Base-by-base conservation (phyloP, 2,329 filamentous ascomycete genomes). In the Aspergillus felis region DNA sequence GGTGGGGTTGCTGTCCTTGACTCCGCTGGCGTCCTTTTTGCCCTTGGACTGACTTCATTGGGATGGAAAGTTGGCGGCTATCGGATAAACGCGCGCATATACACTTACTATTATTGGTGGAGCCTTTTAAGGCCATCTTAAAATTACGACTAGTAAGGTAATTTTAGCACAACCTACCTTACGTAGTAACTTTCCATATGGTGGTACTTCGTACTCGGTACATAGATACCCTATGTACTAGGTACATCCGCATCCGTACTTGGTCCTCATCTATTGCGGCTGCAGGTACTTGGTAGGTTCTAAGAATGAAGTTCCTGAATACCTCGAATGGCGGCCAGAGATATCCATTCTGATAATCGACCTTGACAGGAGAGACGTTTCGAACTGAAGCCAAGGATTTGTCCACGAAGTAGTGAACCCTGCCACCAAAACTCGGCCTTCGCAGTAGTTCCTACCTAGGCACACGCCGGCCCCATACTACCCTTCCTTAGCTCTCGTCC, bases 21-120 rank as follows among this genome's bases (percentile, higher is more conserved):
- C 50, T 32, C 29, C 20, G 20, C 48, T 9, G 22, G 20, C 32
- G 28, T 48, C 8, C 42, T 54, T 42, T 49, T 47, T 46, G 24
- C 22, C 46, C 41, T 42, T 22, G 24, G 44, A 47, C 44, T 54
- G 44, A 54, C 53, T 25, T 54, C 53, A 54, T 54, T 20, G 44
- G 29, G 17, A 54, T 12, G 29, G 28, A 41, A 46, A 22, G 28
- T 38, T 35, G 14, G 56, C 56, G 56, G 29, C 50, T 57, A 42
- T 14, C 7, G 4, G 9, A 20, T 24, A 56, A 25, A 35, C 60
- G 60, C 58, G 61, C 61, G 60, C 28, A 9, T 59, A 50, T 10
- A 20, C 27, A 28, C 2, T 20, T 32, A 9, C 14, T 50, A 22
- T 57, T 32, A 62, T 63, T 63, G 62, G 61, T 7, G 52, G 32